Conservation (phyloP, 305 asterid genomes). For the Striga hermonthica region DNA sequence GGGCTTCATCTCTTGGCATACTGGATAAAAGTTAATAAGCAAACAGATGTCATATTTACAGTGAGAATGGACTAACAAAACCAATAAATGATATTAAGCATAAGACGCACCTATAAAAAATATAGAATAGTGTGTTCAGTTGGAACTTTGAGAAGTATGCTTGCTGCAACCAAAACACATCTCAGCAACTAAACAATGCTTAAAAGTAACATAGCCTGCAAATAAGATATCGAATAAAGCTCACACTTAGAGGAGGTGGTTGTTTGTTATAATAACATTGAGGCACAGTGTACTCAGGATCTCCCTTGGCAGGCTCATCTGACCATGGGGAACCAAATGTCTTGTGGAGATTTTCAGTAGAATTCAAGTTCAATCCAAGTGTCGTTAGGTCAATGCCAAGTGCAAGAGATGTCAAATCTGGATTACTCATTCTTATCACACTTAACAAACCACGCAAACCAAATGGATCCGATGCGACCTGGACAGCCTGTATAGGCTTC, state of each 20-base stretch:
- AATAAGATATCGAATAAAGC: slow-evolving; percentile 33
- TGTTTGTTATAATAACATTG: slow-evolving; percentile 82
- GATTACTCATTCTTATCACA: slow-evolving; percentile 84
- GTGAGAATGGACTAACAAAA: slow-evolving; percentile 17
- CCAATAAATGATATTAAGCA: slow-evolving; percentile 19
- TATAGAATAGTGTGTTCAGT: slow-evolving; percentile 75
- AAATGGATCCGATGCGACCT: slow-evolving; percentile 64
- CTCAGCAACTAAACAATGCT: slow-evolving; percentile 36
- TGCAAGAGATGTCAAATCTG: slow-evolving; percentile 83
- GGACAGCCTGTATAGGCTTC: slow-evolving; percentile 65
- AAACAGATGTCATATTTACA: slow-evolving; percentile 21
- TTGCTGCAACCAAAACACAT: slow-evolving; percentile 61
- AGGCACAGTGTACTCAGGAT: slow-evolving; percentile 78
- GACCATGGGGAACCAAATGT: slow-evolving; percentile 93
- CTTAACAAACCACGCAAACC: slow-evolving; percentile 86
- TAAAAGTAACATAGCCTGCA: slow-evolving; percentile 26
- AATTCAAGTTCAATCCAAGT: slow-evolving; percentile 88
- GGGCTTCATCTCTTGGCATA: slow-evolving; percentile 96
- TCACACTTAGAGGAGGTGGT: slow-evolving; percentile 80
- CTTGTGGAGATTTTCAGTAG: slow-evolving; percentile 81
- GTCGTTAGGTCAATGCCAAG: slow-evolving; percentile 95
- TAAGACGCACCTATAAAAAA: slow-evolving; percentile 63
- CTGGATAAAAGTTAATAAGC: slow-evolving; percentile 51
- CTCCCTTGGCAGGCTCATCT: slow-evolving; percentile 90
- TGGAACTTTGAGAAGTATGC: slow-evolving; percentile 81